Conservation (phyloP, 306 rosid species). For the Cucurbita pepo region DNA sequence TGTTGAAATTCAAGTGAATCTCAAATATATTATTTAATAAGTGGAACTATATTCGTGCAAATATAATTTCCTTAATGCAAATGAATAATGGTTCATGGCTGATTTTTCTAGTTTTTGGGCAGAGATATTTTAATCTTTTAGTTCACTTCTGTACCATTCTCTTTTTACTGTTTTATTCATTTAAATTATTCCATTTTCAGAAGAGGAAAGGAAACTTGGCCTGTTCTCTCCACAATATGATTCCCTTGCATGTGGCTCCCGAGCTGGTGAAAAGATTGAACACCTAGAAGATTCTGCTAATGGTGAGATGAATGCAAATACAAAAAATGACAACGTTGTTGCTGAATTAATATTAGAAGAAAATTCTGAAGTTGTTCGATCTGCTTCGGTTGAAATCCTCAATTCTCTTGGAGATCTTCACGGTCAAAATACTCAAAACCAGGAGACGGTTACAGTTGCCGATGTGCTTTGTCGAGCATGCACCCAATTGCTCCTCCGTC, state of each 20-base stretch:
- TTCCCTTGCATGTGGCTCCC: constrained; percentile 22
- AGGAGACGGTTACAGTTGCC: constrained; percentile 25
- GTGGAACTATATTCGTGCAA: not conserved
- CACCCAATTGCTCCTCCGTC: constrained; percentile 53
- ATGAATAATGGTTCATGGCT: not conserved
- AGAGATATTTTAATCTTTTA: not conserved
- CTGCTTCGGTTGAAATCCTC: constrained; percentile 11
- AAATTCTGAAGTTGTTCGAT: constrained; percentile 13
- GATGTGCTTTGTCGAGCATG: constrained; percentile 55
- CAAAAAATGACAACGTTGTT: not conserved
- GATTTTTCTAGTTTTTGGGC: not conserved
- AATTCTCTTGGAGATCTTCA: constrained; percentile 8
- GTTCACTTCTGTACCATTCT: not conserved
- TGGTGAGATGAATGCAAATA: constrained; percentile 12
- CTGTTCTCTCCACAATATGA: constrained; percentile 55
- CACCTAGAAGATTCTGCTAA: constrained; percentile 17
- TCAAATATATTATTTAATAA: not conserved
- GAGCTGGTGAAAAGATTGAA: constrained; percentile 15
- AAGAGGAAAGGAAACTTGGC: constrained; percentile 35
- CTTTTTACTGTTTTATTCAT: not conserved
- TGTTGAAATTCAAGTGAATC: not conserved
- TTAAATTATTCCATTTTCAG: constrained; percentile 19
- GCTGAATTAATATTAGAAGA: constrained; percentile 8
- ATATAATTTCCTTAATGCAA: not conserved
- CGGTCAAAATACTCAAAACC: constrained; percentile 4